Conservation (phyloP, 1,284 basidiomycete genomes). For the Sporisorium scitamineum region DNA sequence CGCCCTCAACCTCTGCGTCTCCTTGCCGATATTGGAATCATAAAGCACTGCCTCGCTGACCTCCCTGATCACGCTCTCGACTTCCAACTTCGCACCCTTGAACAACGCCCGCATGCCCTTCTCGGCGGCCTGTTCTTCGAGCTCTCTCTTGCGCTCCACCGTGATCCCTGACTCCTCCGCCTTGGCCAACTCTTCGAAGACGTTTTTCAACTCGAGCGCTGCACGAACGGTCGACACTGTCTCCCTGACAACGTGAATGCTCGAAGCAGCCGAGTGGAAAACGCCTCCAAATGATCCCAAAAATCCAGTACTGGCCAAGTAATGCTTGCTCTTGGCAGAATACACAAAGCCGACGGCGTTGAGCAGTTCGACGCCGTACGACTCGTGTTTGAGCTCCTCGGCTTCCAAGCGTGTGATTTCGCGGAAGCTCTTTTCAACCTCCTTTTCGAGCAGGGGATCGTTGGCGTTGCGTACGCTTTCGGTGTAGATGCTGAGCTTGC, state of each 20-base stretch:
- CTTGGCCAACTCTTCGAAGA: conserved; percentile 86
- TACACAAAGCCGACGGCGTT: conserved; percentile 94
- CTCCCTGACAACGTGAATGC: conserved; percentile 64
- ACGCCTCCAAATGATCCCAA: conserved; percentile 58
- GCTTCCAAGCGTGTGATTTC: conserved; percentile 67
- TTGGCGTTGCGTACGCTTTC: conserved; percentile 83
- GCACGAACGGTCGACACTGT: conserved; percentile 66
- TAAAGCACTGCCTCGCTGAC: conserved; percentile 87
- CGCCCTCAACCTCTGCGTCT: conserved; percentile 65
- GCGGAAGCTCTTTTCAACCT: conserved; percentile 60
- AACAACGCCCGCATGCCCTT: conserved; percentile 73
- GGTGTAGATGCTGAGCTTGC: conserved; percentile 90
- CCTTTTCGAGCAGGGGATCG: conserved; percentile 76
- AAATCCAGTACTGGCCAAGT: conserved; percentile 61
- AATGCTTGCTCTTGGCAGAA: conserved; percentile 70
- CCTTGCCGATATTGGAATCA: conserved; percentile 68
- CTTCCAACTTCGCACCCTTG: conserved; percentile 88
- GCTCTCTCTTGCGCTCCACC: conserved; percentile 85
- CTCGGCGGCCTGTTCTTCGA: conserved; percentile 96
- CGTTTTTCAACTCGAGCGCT: conserved; percentile 78
- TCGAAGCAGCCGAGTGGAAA: conserved; percentile 57
- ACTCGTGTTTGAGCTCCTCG: conserved; percentile 76
- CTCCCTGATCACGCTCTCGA: conserved; percentile 92
- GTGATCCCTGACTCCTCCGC: conserved; percentile 85
- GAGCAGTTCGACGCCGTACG: conserved; percentile 90